These are phyloP conservation scores for Pelargonium cotyledonis DNA, from an alignment of 441 rosid genomes.

Conservation along the genomic window DNA sequence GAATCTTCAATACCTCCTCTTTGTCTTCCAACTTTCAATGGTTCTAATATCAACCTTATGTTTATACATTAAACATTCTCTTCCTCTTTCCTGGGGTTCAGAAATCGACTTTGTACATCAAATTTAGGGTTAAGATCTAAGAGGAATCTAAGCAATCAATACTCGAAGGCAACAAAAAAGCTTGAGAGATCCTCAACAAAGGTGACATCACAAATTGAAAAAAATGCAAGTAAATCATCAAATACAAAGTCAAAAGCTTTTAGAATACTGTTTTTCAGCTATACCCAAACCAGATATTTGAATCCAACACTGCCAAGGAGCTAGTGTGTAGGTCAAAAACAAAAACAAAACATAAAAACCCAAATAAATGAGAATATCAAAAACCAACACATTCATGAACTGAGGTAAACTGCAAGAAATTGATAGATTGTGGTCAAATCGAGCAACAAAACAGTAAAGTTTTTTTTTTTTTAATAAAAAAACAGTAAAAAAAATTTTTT, in stretches of 20 bases:
- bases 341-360: too few species aligned
- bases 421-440: too few species aligned
- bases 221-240: slow-evolving; percentile 33
- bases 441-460: too few species aligned
- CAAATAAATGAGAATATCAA: too few species aligned
- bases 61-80: background rate
- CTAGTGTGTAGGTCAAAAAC: too few species aligned
- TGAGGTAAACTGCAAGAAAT: too few species aligned
- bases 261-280: too few species aligned
- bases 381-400: too few species aligned
- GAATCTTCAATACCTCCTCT: slow-evolving; percentile 4
- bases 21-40: background rate
- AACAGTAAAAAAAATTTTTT: too few species aligned
- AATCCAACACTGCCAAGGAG: too few species aligned
- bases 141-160: slow-evolving; percentile 23
- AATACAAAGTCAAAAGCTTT: slow-evolving; percentile 26
- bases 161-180: slow-evolving; percentile 19
- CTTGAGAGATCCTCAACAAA: slow-evolving; percentile 22
- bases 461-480: too few species aligned
- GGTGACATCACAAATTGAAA: slow-evolving; percentile 26
- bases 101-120: background rate
- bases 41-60: background rate
- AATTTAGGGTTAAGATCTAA: background rate
- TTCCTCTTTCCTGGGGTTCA: background rate
- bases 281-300: too few species aligned